A percentile compares a stretch with the other conserved stretches of the same genome.
Conservation (phyloP, 2,329 filamentous ascomycete genomes). For the Aureobasidium sp. region DNA sequence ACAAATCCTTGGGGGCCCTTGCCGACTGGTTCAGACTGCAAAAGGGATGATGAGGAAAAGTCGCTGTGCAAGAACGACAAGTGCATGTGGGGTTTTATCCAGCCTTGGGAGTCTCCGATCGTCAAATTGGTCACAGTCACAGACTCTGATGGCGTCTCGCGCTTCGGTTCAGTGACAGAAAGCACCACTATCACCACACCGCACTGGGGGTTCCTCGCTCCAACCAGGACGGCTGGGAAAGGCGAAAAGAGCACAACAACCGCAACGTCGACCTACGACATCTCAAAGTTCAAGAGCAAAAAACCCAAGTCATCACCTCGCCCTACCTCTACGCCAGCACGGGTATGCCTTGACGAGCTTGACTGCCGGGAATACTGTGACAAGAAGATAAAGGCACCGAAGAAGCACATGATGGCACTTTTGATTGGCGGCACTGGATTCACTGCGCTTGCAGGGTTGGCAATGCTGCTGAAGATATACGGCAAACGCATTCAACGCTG, state of each 20-base stretch:
- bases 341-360: not conserved
- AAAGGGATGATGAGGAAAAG: not conserved
- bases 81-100: slow-evolving; percentile 7
- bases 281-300: not conserved
- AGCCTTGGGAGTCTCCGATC: not conserved
- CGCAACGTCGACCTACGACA: not conserved
- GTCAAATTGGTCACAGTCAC: not conserved
- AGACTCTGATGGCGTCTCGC: not conserved
- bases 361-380: not conserved
- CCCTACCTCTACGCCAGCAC: not conserved
- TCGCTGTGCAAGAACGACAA: not conserved
- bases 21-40: not conserved
- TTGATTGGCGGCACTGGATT: not conserved
- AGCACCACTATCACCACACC: not conserved
- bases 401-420: not conserved
- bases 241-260: not conserved
- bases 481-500: not conserved
- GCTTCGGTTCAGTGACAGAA: not conserved
- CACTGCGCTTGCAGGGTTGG: not conserved
- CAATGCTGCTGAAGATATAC: not conserved
- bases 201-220: not conserved
- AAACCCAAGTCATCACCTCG: not conserved
- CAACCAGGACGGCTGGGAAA: not conserved
- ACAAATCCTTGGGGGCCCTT: not conserved
- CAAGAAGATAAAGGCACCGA: not conserved